Evolutionary conservation across 164 flowering plant species (phyloP).

Genomic region (Tinospora cordifolia): DNA sequence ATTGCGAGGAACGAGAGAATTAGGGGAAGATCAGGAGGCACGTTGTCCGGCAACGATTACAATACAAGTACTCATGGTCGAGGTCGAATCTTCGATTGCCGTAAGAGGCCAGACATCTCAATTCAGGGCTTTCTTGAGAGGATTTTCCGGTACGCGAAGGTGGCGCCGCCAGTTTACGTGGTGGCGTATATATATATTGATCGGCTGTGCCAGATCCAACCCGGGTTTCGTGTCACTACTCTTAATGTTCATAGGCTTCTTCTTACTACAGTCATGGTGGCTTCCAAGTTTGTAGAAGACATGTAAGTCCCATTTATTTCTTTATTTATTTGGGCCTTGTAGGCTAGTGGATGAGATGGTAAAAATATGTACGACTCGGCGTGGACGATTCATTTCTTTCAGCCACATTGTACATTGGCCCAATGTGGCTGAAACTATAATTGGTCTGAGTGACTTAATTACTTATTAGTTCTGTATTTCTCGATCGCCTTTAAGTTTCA

Average conservation of each 20-base stretch:
- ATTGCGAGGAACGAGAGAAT: conserved; percentile 59
- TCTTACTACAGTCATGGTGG: conserved; percentile 85
- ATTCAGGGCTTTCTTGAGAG: conserved; percentile 73
- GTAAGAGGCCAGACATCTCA: conserved; percentile 58
- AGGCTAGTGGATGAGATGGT: no score
- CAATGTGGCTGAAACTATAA: no score
- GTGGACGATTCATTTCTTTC: no score
- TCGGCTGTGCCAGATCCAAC: conserved; percentile 62
- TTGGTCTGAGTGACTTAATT: no score
- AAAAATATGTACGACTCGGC: no score
- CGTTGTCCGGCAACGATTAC: conserved; percentile 24
- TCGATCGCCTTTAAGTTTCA: background rate
- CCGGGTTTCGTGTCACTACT: conserved; percentile 49
- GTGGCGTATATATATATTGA: conserved; percentile 86
- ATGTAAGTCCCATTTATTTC: conserved; percentile 41
- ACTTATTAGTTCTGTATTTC: background rate
- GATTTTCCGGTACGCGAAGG: conserved; percentile 63
- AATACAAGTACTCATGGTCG: conserved; percentile 5
- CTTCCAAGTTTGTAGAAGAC: conserved; percentile 90
- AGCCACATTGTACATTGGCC: no score
- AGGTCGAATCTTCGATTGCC: conserved; percentile 43
- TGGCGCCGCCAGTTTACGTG: conserved; percentile 71
- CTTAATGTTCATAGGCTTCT: conserved; percentile 78
- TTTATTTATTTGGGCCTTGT: no score
- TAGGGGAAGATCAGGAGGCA: conserved; percentile 21